These are phyloP conservation scores for Triglochin maritima DNA, from an alignment of 106 monocot genomes.

Conservation along the genomic window DNA sequence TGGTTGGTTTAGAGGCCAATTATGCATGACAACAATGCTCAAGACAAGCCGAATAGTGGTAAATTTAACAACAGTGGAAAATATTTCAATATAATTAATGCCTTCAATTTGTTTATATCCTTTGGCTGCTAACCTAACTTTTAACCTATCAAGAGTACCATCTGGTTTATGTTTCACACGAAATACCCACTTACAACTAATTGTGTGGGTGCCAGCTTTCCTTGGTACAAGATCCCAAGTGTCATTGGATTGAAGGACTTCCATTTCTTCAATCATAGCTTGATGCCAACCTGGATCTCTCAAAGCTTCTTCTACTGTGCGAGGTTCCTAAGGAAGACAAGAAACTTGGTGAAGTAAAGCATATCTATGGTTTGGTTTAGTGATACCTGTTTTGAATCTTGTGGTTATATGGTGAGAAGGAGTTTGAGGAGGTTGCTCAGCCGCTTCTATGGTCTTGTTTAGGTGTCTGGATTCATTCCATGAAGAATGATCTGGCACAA, in stretches of 20 bases:
- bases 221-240: conserved; percentile 2
- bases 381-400: not conserved
- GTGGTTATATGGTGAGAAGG: not conserved
- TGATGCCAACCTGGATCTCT: not conserved
- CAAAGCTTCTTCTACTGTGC: not conserved
- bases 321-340: not conserved
- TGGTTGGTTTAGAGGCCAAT: not conserved
- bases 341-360: not conserved
- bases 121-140: not conserved
- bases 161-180: not conserved
- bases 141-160: not conserved
- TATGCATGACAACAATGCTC: not conserved
- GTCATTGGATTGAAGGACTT: not conserved
- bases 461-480: not conserved
- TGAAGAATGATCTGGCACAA: not conserved
- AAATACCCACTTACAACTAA: not conserved
- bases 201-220: not conserved
- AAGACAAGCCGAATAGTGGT: not conserved
- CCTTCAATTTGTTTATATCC: not conserved
- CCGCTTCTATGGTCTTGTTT: not conserved
- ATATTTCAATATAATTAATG: not conserved
- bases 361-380: not conserved
- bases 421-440: not conserved
- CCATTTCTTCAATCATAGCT: not conserved
- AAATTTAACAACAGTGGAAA: not conserved